Evolutionary conservation across 1,284 basidiomycete genomes (phyloP), one percentile per base, ranked within the genome.

Genomic region (Trichosporon sp.): DNA sequence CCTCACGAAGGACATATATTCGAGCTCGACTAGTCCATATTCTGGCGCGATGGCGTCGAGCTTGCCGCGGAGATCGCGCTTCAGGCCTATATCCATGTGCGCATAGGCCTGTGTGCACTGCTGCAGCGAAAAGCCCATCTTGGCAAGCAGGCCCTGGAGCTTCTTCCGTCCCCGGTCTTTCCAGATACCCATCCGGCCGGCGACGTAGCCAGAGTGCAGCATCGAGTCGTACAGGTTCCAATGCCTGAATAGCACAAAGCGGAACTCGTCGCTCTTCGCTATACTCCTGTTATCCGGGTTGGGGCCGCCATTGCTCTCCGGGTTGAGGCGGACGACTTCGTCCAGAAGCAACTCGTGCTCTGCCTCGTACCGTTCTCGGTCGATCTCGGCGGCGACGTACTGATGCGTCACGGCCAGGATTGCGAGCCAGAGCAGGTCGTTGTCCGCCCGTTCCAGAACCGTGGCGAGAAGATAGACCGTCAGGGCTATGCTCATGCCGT

Each of bases 151-250:
- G 1, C 95, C 95, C 1, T 90, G 92, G 59, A 99, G 81, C 67
- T 89, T 86, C 76, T 92, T 94, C 64, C 90, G 84, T 3, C 96
- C 96, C 60, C 87, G 86, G 76, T 99, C 95, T 73, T 91, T 91
- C 96, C 96, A 99, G 59, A 97, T 90, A 1, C 93, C 93, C 69
- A 99, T 85, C 78, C 95, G 94, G 46, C 90, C 89, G 1, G 95
- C 95, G 14, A 99, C 89, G 74, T 99, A 99, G 68, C 90, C 89
- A 1, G 94, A 96, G 77, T 99, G 95, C 74, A 90, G 89, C 95
- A 99, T 99, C 11, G 93, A 88, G 74, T 97, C 94, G 76, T 98
- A 98, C 44, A 99, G 80, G 57, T 89, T 96, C 96, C 96, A 99
- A 81, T 99, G 96, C 60, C 95, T 85, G 78, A 96, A 95, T 57